Percentiles rank a stretch among this genome's conserved stretches.
Evolutionary conservation across 805 yeast genomes (phyloP).

Genomic region (Candida chilensis): DNA sequence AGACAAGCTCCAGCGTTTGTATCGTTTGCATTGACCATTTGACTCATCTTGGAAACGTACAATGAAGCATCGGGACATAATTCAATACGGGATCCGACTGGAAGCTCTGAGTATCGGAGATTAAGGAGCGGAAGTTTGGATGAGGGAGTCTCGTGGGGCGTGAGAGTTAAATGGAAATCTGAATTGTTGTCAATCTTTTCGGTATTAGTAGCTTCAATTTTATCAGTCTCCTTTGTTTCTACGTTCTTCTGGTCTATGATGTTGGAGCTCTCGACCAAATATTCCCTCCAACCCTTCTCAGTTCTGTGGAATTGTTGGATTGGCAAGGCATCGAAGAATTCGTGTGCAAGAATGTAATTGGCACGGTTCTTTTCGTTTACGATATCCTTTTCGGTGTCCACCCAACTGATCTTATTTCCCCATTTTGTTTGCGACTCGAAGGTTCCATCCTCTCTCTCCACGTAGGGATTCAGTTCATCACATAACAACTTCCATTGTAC

Average conservation of each 20-base stretch:
- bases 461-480: slow-evolving; percentile 11
- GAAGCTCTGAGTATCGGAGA: slow-evolving; percentile 42
- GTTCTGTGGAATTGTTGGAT: slow-evolving; percentile 59
- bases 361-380: slow-evolving; percentile 17
- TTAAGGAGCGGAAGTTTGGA: slow-evolving; percentile 45
- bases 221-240: slow-evolving; percentile 2
- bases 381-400: slow-evolving; percentile 46
- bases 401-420: slow-evolving; percentile 50
- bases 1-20: slow-evolving; percentile 52
- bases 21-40: slow-evolving; percentile 24
- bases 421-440: slow-evolving; percentile 32
- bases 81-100: slow-evolving; percentile 54
- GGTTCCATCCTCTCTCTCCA: slow-evolving; percentile 18
- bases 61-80: slow-evolving; percentile 67
- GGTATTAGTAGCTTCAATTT: slow-evolving; percentile 4
- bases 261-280: slow-evolving; percentile 49
- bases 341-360: slow-evolving; percentile 72
- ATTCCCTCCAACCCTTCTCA: slow-evolving; percentile 71
- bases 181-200: slow-evolving; percentile 5
- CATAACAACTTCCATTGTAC: slow-evolving; percentile 48
- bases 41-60: slow-evolving; percentile 43
- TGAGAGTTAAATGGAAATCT: slow-evolving; percentile 46
- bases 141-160: slow-evolving; percentile 54
- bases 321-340: slow-evolving; percentile 82
- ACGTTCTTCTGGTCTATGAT: slow-evolving; percentile 17